Evolutionary conservation across 768 basidiomycete genomes (phyloP), one percentile per base, ranked within the genome.

Genomic region (Tricholoma furcatifolium): DNA sequence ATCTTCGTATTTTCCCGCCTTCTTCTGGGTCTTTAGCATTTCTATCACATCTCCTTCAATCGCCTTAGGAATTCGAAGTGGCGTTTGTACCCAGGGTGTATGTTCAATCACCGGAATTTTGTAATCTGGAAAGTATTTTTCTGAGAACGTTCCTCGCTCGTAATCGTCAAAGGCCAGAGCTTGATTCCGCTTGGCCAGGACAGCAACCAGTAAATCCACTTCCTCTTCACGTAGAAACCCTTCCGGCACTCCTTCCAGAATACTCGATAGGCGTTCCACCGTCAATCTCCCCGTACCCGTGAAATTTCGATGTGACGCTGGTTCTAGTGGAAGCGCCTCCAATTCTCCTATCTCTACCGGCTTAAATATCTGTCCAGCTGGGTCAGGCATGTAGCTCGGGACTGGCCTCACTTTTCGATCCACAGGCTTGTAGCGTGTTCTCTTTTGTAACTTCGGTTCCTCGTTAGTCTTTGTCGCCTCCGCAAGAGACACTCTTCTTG

Each of bases 111-210:
- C n/a, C n/a, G n/a, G n/a, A n/a, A n/a, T n/a, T n/a, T n/a, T n/a
- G n/a, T 39, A 54, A n/a, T n/a, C n/a, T n/a, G n/a, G n/a, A n/a
- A n/a, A n/a, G n/a, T n/a, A n/a, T n/a, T n/a, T n/a, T n/a, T n/a
- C n/a, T n/a, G n/a, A n/a, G n/a, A n/a, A n/a, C n/a, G n/a, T n/a
- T n/a, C n/a, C n/a, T n/a, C n/a, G n/a, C n/a, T n/a, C n/a, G n/a
- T n/a, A n/a, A n/a, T n/a, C n/a, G n/a, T n/a, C n/a, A n/a, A n/a
- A n/a, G n/a, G 70, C 67, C 0, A 65, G 66, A 2, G 54, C 54
- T 21, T 55, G 47, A 32, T 70, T 68, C 50, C 69, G 67, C 12
- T 14, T 6, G 66, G 65, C 36, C 60, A 72, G 53, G 62, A 64
- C 56, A 24, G 32, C 53, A 11, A 55, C 59, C 1, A 66, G 23